Percentiles rank a stretch among this genome's conserved stretches.
phyloP scores from a whole-genome alignment of 2,329 filamentous ascomycete species.

The Lasiodiplodia gonubiensis region DNA sequence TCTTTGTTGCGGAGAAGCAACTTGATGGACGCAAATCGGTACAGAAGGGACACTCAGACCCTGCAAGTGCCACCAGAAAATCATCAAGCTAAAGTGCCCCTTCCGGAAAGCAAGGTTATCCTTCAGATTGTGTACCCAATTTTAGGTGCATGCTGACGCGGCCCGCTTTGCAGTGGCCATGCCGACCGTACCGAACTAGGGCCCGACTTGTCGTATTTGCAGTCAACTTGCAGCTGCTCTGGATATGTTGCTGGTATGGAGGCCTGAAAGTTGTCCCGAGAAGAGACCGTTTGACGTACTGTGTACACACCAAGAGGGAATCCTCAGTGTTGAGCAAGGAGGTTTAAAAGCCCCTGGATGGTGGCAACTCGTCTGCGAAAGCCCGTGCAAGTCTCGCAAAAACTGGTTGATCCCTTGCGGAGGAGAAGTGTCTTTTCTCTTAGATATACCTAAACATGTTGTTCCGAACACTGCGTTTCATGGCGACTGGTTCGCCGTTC shows the following conservation, averaged over 20 bases:
- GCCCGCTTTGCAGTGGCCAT: not conserved
- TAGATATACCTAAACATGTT: constrained; percentile 79
- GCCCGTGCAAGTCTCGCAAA: not conserved
- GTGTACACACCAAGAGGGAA: not conserved
- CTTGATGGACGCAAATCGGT: not conserved
- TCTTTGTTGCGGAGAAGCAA: not conserved
- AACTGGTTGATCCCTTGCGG: not conserved
- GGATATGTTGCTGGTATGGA: not conserved
- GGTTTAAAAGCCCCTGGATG: not conserved
- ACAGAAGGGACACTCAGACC: not conserved
- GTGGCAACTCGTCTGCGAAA: not conserved
- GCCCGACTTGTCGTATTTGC: not conserved
- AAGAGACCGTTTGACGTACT: not conserved
- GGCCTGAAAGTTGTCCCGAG: not conserved
- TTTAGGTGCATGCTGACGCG: constrained; percentile 12
- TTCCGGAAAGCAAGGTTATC: not conserved
- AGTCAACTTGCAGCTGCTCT: not conserved
- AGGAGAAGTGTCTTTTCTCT: constrained; percentile 23
- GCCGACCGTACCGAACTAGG: not conserved
- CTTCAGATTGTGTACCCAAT: not conserved
- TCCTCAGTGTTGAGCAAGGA: not conserved
- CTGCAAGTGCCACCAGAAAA: constrained; percentile 4
- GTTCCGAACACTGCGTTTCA: constrained; percentile 75
- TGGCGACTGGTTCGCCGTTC: constrained; percentile 71
- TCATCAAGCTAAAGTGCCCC: not conserved